Evolutionary conservation across 768 basidiomycete species (phyloP).

Genomic region (Hemileccinum impolitum): DNA sequence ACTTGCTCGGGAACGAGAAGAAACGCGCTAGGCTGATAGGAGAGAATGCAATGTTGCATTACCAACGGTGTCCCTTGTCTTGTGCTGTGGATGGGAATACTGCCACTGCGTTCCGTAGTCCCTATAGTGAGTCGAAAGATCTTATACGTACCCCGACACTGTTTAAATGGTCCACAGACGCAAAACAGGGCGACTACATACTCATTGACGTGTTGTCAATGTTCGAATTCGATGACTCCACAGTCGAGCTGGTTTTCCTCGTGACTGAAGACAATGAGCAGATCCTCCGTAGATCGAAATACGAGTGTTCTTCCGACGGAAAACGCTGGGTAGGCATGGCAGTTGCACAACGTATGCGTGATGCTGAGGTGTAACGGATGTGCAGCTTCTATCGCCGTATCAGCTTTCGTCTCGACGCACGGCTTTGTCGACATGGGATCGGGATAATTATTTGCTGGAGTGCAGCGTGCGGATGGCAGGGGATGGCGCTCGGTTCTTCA

Average conservation of each 20-base stretch:
- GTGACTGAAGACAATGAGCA: conserved; percentile 33
- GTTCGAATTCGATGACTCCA: conserved; percentile 16
- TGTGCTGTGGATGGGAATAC: conserved; percentile 54
- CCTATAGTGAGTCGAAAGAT: conserved; percentile 36
- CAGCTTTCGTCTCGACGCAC: conserved; percentile 8
- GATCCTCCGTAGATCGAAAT: conserved; percentile 28
- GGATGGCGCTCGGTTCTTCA: conserved; percentile 27
- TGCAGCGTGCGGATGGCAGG: conserved; percentile 23
- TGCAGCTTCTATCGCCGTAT: conserved; percentile 17
- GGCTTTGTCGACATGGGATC: not conserved
- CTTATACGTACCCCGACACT: conserved; percentile 8
- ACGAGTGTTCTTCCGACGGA: conserved; percentile 31
- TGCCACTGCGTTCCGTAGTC: conserved; percentile 50
- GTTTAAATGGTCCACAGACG: conserved; percentile 19
- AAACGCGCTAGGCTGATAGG: conserved; percentile 35
- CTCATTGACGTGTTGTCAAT: conserved; percentile 36
- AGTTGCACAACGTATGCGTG: not conserved
- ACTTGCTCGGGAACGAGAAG: conserved; percentile 44
- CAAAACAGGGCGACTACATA: conserved; percentile 36
- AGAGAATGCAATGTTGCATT: conserved; percentile 32
- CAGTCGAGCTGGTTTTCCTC: conserved; percentile 35
- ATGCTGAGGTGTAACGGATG: not conserved
- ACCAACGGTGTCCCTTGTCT: conserved; percentile 45
- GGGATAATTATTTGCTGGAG: conserved; percentile 17
- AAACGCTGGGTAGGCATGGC: conserved; percentile 30